These are phyloP conservation scores for Aspergillus cristatus DNA, from an alignment of 495 filamentous ascomycete species.

Conservation along the genomic window DNA sequence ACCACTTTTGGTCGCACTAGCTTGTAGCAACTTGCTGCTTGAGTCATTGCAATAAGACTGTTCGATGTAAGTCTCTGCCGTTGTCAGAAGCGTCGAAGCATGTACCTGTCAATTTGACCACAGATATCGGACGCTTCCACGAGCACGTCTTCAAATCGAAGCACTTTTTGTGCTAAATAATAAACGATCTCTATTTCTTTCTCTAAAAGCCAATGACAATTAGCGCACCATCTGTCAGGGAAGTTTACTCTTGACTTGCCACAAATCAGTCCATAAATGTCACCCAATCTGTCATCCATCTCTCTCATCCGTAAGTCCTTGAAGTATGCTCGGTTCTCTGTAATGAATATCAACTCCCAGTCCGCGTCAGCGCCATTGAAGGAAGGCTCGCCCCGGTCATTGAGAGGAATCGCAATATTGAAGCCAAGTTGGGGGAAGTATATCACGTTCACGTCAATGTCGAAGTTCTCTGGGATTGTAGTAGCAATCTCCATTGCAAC, in stretches of 20 bases:
- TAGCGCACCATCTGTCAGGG: not conserved
- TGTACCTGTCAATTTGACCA: conserved; percentile 73
- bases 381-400: conserved; percentile 49
- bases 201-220: conserved; percentile 40
- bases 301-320: conserved; percentile 80
- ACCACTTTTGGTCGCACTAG: conserved; percentile 64
- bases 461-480: conserved; percentile 51
- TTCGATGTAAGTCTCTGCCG: conserved; percentile 6
- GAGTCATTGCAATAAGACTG: conserved; percentile 72
- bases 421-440: conserved; percentile 92
- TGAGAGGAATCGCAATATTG: conserved; percentile 63
- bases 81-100: not conserved
- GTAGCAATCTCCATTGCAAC: conserved; percentile 53
- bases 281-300: conserved; percentile 74
- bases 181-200: conserved; percentile 87
- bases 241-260: conserved; percentile 41
- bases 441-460: conserved; percentile 63
- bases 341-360: conserved; percentile 76
- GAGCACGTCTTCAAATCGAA: conserved; percentile 61
- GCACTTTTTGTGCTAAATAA: conserved; percentile 60
- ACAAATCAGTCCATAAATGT: conserved; percentile 74
- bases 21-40: conserved; percentile 67
- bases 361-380: conserved; percentile 54
- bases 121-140: conserved; percentile 61
- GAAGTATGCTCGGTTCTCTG: conserved; percentile 68